Percentiles rank a stretch among this genome's conserved stretches.
Evolutionary conservation across 169 alveolate species (phyloP).

Genomic region (Eimeria acervulina): DNA sequence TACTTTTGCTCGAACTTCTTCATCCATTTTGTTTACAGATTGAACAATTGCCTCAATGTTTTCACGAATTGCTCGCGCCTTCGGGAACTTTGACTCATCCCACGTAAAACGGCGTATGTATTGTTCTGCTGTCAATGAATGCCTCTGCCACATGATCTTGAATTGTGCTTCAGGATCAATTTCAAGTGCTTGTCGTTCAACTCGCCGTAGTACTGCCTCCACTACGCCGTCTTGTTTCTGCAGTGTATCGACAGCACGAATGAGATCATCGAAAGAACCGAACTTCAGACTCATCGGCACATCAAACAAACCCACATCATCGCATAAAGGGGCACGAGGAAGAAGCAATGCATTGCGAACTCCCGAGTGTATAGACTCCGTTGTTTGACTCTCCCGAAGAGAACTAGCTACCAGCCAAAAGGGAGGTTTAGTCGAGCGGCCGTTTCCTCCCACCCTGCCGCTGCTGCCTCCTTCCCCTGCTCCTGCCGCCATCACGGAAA

Average conservation of each 20-base stretch:
- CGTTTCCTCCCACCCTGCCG: not conserved
- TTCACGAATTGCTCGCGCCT: slow-evolving; percentile 88
- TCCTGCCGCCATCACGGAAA: not conserved
- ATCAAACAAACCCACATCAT: slow-evolving; percentile 87
- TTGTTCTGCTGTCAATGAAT: slow-evolving; percentile 85
- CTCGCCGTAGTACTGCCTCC: slow-evolving; percentile 87
- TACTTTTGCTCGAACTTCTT: slow-evolving; percentile 88
- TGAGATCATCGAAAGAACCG: slow-evolving; percentile 88
- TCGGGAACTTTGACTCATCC: slow-evolving; percentile 93
- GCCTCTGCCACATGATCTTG: slow-evolving; percentile 78
- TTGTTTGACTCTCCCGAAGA: slow-evolving; percentile 34
- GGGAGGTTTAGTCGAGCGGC: not conserved
- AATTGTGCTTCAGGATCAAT: slow-evolving; percentile 83
- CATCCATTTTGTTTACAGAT: slow-evolving; percentile 87
- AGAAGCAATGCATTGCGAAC: slow-evolving; percentile 10
- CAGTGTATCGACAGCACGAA: slow-evolving; percentile 86
- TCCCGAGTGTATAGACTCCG: not conserved
- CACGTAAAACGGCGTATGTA: slow-evolving; percentile 89
- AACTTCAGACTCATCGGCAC: slow-evolving; percentile 88
- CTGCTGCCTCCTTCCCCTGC: slow-evolving; percentile 9
- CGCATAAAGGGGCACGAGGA: slow-evolving; percentile 74
- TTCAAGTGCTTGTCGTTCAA: slow-evolving; percentile 87
- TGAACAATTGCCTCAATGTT: slow-evolving; percentile 87
- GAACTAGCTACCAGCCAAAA: slow-evolving; percentile 43
- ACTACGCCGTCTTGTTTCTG: slow-evolving; percentile 87